Evolutionary conservation across 768 basidiomycete species (phyloP).

Genomic region (Hygrophoropsis aurantiaca): DNA sequence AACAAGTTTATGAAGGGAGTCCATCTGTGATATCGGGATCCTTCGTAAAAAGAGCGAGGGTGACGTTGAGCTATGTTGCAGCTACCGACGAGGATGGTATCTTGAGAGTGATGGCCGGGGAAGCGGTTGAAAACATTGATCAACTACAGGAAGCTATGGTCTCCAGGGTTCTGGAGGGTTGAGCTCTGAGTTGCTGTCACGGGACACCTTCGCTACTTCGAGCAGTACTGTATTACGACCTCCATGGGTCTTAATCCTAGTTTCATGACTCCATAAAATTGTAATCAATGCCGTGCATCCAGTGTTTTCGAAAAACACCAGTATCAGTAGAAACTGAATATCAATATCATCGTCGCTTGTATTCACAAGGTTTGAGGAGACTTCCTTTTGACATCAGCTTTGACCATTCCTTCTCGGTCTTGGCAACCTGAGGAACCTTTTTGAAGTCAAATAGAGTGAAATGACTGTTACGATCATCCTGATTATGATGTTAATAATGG

Average conservation of each 20-base stretch:
- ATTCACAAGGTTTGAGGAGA: conserved; percentile 86
- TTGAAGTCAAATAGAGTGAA: conserved; percentile 83
- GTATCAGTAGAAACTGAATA: too few relatives aligned
- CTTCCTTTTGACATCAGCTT: conserved; percentile 50
- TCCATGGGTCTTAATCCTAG: not conserved
- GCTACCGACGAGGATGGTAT: conserved; percentile 71
- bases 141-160: conserved; percentile 49
- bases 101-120: conserved; percentile 75
- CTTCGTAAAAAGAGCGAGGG: conserved; percentile 49
- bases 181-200: too few relatives aligned
- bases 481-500: conserved; percentile 7
- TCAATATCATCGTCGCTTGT: conserved; percentile 70
- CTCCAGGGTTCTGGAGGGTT: conserved; percentile 8
- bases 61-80: conserved; percentile 68
- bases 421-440: conserved; percentile 51
- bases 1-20: conserved; percentile 45
- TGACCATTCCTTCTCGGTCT: conserved; percentile 60
- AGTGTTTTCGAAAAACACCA: not conserved
- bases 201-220: not conserved
- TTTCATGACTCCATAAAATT: not conserved
- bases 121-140: conserved; percentile 56
- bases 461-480: conserved; percentile 84
- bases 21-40: conserved; percentile 31
- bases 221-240: not conserved
- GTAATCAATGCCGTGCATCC: too few relatives aligned